These are phyloP conservation scores for Tulasnella sp. DNA, from an alignment of 768 basidiomycete species.

Conservation along the genomic window DNA sequence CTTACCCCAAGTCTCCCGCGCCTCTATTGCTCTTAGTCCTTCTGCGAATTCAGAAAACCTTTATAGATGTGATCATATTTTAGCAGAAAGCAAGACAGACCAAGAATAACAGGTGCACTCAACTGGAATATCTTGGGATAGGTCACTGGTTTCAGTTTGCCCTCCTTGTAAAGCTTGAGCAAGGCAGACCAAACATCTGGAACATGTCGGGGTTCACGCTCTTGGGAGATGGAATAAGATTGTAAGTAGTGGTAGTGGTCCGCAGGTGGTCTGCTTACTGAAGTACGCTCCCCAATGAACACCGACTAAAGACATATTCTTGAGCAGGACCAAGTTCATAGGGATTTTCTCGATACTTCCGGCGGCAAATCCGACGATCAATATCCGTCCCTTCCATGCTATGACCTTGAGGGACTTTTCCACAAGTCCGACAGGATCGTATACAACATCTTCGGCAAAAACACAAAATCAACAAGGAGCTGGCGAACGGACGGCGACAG, in stretches of 20 bases:
- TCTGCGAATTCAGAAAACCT: slow-evolving; percentile 51
- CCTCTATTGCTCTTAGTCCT: slow-evolving; percentile 64
- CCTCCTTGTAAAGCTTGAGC: slow-evolving; percentile 55
- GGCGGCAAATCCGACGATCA: slow-evolving; percentile 90
- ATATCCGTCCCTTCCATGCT: slow-evolving; percentile 81
- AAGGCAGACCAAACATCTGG: slow-evolving; percentile 60
- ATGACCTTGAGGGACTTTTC: slow-evolving; percentile 85
- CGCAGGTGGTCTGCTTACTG: slow-evolving; percentile 32
- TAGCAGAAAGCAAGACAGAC: background rate
- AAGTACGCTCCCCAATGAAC: slow-evolving; percentile 78
- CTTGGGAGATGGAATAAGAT: slow-evolving; percentile 26
- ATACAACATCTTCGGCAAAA: slow-evolving; percentile 44
- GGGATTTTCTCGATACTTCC: slow-evolving; percentile 84
- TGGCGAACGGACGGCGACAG: background rate
- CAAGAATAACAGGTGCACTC: background rate
- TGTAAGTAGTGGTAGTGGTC: background rate
- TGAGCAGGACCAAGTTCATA: slow-evolving; percentile 60
- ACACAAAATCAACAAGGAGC: background rate
- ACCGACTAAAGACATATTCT: slow-evolving; percentile 75
- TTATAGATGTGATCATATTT: slow-evolving; percentile 14
- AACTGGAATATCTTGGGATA: slow-evolving; percentile 51
- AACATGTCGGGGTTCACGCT: slow-evolving; percentile 52
- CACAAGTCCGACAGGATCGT: slow-evolving; percentile 76
- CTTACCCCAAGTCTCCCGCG: slow-evolving; percentile 87
- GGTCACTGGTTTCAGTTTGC: slow-evolving; percentile 51